Base-by-base conservation (phyloP, 2,329 filamentous ascomycete genomes). In the Cladophialophora chaetospira region DNA sequence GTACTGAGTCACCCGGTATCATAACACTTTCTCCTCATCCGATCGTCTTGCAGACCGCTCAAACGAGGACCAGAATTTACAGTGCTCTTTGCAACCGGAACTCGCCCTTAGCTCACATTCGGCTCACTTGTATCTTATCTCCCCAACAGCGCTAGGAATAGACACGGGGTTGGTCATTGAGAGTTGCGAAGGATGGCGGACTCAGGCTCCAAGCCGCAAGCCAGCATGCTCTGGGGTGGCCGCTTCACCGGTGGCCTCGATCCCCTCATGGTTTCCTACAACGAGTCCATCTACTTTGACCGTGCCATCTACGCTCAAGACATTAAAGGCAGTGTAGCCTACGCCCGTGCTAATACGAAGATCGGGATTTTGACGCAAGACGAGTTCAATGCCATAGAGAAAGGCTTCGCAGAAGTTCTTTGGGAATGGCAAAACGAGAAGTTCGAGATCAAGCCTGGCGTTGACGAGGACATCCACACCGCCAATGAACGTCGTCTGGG, bases 201-300 rank as follows among this genome's bases (percentile, higher is more conserved):
- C 17, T 35, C 31, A 19, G 50, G 26, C 17, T 58, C 53, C 9
- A 60, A 62, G 28, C 49, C 60, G 4, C 36, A 48, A 21, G 57
- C 53, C n/a, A 57, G 53, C 50, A 60, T 57, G 61, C 63, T 70
- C 5, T 70, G 68, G 67, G 68, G 68, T 13, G 68, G 68, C 19
- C 57, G 68, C 3, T 71, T 66, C 44, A 55, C 66, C 88, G 88
- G 89, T 77, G 88, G 83, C 66, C 84, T 93, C 65, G 89, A 95
- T 74, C 89, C 90, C 52, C 82, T 95, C 28, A 96, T 96, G 90
- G 81, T 86, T 60, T 80, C 88, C 64, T 96, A 93, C 79, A 96
- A 96, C 72, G 86, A 87, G 67, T 49, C 83, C 52, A 87, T 96
- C 65, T 84, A 83, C 70, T 92, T 88, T 73, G 91, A 96, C 73